Evolutionary conservation across 345 rosid genomes (phyloP).

Genomic region (Brassica cretica): DNA sequence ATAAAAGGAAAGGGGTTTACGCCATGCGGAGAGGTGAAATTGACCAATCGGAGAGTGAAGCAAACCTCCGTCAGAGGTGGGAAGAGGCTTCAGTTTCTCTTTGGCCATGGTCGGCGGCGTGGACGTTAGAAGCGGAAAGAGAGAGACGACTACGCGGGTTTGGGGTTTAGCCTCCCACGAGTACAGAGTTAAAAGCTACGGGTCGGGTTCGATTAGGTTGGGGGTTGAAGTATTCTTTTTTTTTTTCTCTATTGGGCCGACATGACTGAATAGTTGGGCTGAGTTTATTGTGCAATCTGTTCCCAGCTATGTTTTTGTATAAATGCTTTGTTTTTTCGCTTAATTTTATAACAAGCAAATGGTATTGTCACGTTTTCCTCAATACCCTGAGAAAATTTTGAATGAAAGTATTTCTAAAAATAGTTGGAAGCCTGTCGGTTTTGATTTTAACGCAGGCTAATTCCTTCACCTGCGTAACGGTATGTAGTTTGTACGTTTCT

Average conservation of each 20-base stretch:
- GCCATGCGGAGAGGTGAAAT: not conserved
- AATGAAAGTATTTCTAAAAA: not conserved
- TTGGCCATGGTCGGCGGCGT: constrained; percentile 45
- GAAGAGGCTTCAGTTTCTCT: constrained; percentile 42
- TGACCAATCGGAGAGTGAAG: not conserved
- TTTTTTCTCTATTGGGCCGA: constrained; percentile 25
- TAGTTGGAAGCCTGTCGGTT: not conserved
- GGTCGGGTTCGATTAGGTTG: constrained; percentile 20
- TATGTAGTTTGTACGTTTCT: not conserved
- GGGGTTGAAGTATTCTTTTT: not conserved
- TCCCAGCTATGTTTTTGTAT: not conserved
- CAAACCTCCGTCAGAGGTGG: constrained; percentile 41
- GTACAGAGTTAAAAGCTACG: constrained; percentile 1
- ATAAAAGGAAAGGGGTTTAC: not conserved
- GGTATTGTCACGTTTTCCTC: not conserved
- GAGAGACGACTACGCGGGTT: constrained; percentile 30
- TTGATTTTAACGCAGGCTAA: not conserved
- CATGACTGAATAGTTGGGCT: constrained; percentile 24
- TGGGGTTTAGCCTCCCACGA: constrained; percentile 24
- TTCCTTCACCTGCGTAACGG: not conserved
- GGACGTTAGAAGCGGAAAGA: constrained; percentile 10
- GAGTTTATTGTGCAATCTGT: not conserved
- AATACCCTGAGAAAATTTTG: not conserved
- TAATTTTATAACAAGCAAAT: not conserved
- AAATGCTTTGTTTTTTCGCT: not conserved